A percentile compares a stretch with the other conserved stretches of the same genome.
These are phyloP conservation scores for Smallanthus sonchifolius DNA, from an alignment of 129 eudicot species.

Conservation along the genomic window DNA sequence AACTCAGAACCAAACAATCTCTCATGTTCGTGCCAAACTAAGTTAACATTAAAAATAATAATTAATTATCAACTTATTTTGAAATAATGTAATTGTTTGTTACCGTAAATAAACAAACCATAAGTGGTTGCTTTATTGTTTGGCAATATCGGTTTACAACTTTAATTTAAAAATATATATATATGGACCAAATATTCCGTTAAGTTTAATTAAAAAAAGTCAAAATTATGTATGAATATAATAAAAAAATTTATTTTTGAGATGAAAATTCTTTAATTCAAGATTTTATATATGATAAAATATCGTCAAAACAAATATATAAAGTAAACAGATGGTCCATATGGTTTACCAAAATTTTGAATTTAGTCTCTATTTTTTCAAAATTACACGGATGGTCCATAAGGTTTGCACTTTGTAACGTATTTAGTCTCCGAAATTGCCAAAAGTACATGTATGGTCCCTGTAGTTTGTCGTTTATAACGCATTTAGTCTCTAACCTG, in stretches of 20 bases:
- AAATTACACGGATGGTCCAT: no score
- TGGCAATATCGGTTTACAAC: background rate
- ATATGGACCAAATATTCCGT: background rate
- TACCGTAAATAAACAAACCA: constrained; percentile 2
- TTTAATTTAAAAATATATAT: background rate
- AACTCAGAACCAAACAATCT: background rate
- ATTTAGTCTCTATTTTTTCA: no score
- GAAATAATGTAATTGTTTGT: constrained; percentile 4
- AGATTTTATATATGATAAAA: background rate
- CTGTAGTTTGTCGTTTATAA: no score
- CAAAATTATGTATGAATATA: background rate
- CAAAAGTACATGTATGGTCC: no score
- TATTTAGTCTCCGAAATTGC: no score
- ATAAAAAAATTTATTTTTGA: background rate
- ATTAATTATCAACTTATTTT: constrained; percentile 7
- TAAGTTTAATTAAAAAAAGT: background rate
- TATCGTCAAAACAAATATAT: background rate
- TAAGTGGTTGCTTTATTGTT: background rate
- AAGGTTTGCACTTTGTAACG: no score
- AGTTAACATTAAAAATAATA: background rate
- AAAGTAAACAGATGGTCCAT: no score
- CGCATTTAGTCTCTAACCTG: no score
- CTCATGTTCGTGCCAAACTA: constrained; percentile 17
- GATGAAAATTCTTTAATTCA: background rate
- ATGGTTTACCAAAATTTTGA: no score